phyloP scores from a whole-genome alignment of 257 asterid genomes.

The Mitragyna speciosa region DNA sequence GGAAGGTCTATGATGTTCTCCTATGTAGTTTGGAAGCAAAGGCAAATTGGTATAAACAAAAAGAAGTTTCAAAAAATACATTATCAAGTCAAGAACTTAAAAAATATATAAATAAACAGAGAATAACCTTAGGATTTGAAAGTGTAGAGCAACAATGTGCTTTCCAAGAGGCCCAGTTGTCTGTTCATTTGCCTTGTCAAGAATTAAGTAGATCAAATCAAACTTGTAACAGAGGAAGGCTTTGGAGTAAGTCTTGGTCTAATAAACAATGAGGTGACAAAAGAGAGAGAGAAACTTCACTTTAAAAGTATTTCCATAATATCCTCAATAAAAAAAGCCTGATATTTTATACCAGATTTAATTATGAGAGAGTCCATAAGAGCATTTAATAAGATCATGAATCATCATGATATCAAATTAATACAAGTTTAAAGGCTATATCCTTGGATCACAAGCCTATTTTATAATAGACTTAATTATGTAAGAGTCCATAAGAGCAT shows the following conservation, averaged over 20 bases:
- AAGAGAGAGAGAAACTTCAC: no score
- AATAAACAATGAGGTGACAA: not conserved
- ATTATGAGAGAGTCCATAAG: not conserved
- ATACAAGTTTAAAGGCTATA: not conserved
- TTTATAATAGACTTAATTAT: no score
- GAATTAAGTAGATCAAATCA: constrained; percentile 91
- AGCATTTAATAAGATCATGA: not conserved
- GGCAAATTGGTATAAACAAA: constrained; percentile 25
- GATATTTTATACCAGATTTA: no score
- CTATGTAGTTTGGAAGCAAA: constrained; percentile 45
- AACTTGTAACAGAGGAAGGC: constrained; percentile 50
- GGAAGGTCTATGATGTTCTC: constrained; percentile 74
- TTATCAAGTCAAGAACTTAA: constrained; percentile 2
- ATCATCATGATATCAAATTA: not conserved
- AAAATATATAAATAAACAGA: constrained; percentile 7
- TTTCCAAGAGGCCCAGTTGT: constrained; percentile 91
- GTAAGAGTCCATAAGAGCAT: no score
- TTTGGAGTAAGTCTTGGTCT: constrained; percentile 15
- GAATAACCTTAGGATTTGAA: constrained; percentile 72
- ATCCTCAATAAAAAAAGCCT: not conserved
- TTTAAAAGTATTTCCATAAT: not conserved
- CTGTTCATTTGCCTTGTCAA: constrained; percentile 96
- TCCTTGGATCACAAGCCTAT: no score
- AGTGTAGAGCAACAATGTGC: constrained; percentile 95
- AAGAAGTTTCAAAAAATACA: constrained; percentile 5